Evolutionary conservation across 805 yeast genomes (phyloP), one percentile per base, ranked within the genome.

Genomic region (Teunomyces kruisii): DNA sequence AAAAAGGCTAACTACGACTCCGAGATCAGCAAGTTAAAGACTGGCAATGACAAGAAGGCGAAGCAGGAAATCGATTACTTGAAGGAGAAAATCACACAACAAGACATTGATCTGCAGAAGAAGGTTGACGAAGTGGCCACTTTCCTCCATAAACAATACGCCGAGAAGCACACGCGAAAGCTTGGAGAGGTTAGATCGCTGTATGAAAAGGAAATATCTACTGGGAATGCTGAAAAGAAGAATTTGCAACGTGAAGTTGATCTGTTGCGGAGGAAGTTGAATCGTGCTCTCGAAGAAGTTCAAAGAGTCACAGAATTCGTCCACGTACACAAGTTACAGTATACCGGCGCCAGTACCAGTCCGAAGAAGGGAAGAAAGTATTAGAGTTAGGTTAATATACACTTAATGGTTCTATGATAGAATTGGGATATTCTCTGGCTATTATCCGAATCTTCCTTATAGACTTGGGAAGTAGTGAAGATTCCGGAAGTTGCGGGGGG

Each of bases 131-230:
- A 80, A 49, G 64, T 86, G 39, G 87, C 91, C 0, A 83, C 81
- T 47, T 88, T 83, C 53, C 67, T 87, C 9, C 86, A 86, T 56
- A 72, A 78, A 31, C 90, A 84, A 58, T 87, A 87, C 57, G 79
- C 88, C 2, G 81, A 84, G 40, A 87, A 88, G 58, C 95, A 88
- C 57, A 88, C 83, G 49, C 77, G 79, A 42, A 87, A 87, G 61
- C 85, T 87, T 7, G 74, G 75, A 10, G 76, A 80, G 27, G 66
- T 83, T 55, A 84, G 80, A 17, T 43, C 47, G 15, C 53, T 38
- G 43, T 51, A 49, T 29, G 55, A 51, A 15, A 47, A 43, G 13
- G 53, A 51, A 32, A 32, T 49, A 27, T 35, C 43, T 12, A 27
- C 29, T n/a, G 41, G 43, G 6, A 45, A 42, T n/a, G 27, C 32